A percentile compares a stretch with the other conserved stretches of the same genome.
phyloP scores from a whole-genome alignment of 2,329 filamentous ascomycete species.

The Diaporthe vexans region DNA sequence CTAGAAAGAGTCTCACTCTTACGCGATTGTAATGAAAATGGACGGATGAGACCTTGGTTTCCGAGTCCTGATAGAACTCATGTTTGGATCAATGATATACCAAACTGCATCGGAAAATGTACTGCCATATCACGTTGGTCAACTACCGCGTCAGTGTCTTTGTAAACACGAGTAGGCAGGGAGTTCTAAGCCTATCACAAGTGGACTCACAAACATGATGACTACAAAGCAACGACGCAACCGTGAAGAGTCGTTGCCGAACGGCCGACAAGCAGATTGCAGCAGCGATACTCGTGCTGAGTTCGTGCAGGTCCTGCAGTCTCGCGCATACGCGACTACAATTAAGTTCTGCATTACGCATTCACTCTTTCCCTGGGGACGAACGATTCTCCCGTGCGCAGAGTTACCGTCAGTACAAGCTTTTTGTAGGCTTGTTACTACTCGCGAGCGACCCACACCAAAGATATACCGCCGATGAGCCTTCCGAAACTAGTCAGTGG shows the following conservation, averaged over 20 bases:
- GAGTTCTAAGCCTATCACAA: no score
- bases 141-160: no score
- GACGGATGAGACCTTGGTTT: no score
- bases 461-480: background rate
- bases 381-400: background rate
- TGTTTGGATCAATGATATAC: no score
- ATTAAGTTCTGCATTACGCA: slow-evolving; percentile 8
- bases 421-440: slow-evolving; percentile 3
- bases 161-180: no score
- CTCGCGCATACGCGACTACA: background rate
- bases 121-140: no score
- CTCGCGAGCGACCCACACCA: slow-evolving; percentile 2
- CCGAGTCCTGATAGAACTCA: no score
- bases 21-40: background rate
- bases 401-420: slow-evolving; percentile 2
- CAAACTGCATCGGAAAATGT: no score
- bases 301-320: background rate
- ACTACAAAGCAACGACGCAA: no score
- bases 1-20: background rate
- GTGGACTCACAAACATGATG: no score
- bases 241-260: no score
- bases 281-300: background rate
- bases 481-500: slow-evolving; percentile 3
- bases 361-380: background rate
- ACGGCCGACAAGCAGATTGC: background rate